These are phyloP conservation scores for Mortierella sp. DNA, from an alignment of 371 early-diverging fungal species.

Conservation along the genomic window DNA sequence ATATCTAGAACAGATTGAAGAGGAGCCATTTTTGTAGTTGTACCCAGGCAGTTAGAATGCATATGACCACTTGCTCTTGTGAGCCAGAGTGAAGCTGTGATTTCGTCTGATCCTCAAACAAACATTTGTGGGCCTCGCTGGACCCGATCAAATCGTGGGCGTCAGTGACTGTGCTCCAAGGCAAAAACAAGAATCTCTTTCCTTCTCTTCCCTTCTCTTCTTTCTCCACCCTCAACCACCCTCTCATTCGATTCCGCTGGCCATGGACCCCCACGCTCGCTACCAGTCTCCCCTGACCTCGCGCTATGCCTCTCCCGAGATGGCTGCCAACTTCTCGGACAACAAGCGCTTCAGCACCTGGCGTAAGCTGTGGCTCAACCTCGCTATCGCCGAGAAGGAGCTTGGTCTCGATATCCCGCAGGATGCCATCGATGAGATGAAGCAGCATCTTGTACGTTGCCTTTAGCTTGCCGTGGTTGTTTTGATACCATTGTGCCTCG, in stretches of 20 bases:
- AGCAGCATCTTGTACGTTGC: slow-evolving; percentile 72
- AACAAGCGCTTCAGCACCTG: slow-evolving; percentile 95
- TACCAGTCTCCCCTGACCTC: slow-evolving; percentile 95
- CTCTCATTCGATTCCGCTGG: neutral
- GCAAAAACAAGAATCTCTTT: neutral
- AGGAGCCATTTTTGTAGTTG: slow-evolving; percentile 39
- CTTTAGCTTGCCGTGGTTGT: neutral
- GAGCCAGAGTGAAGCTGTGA: no score
- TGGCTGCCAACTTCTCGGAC: slow-evolving; percentile 95
- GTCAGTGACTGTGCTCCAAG: no score
- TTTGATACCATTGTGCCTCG: neutral
- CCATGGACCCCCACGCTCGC: slow-evolving; percentile 68
- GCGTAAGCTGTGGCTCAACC: slow-evolving; percentile 94
- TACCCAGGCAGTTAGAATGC: no score
- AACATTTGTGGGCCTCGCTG: no score
- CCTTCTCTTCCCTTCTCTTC: slow-evolving; percentile 3
- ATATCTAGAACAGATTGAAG: slow-evolving; percentile 45
- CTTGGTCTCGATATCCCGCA: slow-evolving; percentile 93
- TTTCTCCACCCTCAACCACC: neutral
- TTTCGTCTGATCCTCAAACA: no score
- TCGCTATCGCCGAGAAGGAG: slow-evolving; percentile 93
- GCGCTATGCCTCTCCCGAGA: slow-evolving; percentile 96
- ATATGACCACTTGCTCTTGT: no score
- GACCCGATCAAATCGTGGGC: no score
- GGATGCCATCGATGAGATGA: slow-evolving; percentile 91